Evolutionary conservation across 2,329 filamentous ascomycete genomes (phyloP).

Genomic region (Penicillium polonicum): DNA sequence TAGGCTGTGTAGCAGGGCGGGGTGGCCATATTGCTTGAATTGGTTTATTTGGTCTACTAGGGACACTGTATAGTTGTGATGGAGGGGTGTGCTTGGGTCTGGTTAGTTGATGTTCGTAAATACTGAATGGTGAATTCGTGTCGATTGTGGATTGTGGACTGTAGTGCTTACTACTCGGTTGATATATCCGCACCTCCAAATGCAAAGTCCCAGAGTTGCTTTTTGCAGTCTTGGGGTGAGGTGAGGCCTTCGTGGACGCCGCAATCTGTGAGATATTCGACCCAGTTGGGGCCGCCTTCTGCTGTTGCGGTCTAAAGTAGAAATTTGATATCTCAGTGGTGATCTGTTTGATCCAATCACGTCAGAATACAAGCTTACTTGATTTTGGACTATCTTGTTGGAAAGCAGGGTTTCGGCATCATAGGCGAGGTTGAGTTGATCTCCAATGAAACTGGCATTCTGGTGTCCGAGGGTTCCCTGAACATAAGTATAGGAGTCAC

Average conservation of each 20-base stretch:
- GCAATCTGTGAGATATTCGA: conserved; percentile 54
- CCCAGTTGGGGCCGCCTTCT: conserved; percentile 56
- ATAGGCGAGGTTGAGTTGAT: conserved; percentile 50
- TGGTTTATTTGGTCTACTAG: conserved; percentile 53
- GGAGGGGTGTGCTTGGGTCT: conserved; percentile 45
- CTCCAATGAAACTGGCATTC: conserved; percentile 57
- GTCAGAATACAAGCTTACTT: conserved; percentile 14
- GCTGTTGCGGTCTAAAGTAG: conserved; percentile 46
- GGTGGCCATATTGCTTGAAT: conserved; percentile 48
- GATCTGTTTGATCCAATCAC: background rate
- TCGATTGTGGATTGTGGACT: background rate
- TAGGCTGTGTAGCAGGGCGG: conserved; percentile 35
- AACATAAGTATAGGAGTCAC: conserved; percentile 46
- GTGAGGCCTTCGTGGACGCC: conserved; percentile 47
- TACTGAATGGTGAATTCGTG: background rate
- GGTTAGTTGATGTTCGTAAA: background rate
- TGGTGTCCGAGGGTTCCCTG: conserved; percentile 53
- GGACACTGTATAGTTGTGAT: conserved; percentile 52
- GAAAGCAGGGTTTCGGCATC: conserved; percentile 46
- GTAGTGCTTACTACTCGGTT: conserved; percentile 36
- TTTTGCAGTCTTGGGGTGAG: conserved; percentile 45
- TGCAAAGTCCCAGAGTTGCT: conserved; percentile 57
- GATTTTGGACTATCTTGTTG: conserved; percentile 54
- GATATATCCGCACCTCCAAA: conserved; percentile 56
- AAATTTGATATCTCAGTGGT: background rate